Evolutionary conservation across 2,329 filamentous ascomycete species (phyloP), one percentile per base, ranked within the genome.

Genomic region (Leptosphaerulina australis): DNA sequence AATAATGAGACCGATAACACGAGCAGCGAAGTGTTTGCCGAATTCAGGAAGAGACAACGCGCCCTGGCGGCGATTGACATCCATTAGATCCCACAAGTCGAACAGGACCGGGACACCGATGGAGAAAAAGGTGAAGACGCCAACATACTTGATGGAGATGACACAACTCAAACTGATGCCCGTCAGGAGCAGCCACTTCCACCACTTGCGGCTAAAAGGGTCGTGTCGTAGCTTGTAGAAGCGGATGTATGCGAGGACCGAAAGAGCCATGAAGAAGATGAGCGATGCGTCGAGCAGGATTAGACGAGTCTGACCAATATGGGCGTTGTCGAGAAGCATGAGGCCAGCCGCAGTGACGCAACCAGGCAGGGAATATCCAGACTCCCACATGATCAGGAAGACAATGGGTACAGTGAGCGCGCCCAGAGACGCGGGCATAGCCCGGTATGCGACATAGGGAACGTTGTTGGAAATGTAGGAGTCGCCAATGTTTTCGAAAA

Each of bases 351-450:
- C 91, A 49, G 97, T 81, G 46, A 97, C 79, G 72, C 90, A 96
- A 49, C 94, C 94, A 9, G 94, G 94, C 31, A 99, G 81, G 59
- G 91, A 96, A 77, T 99, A 99, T 57, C 92, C 94, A 39, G 94
- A 97, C 77, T 99, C 94, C 94, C 94, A 99, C 94, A 99, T 99
- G 75, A 96, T 99, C 71, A 96, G 78, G 75, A 96, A 99, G 48
- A 90, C 87, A 37, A 93, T 88, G n/a, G 92, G 88, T 41, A 99
- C 91, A 9, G 94, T 99, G 62, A 99, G 79, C 48, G 94, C 88
- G 60, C 94, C 94, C 63, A 97, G 85, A 39, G 94, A 84, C 52
- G 94, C 94, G 31, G 94, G 94, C 80, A 99, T 84, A 35, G 92
- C 88, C 64, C 94, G 90, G 78, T 95, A 96, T 55, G 94, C 92